Evolutionary conservation across 495 filamentous ascomycete species (phyloP).

Genomic region (Talaromyces ruber): DNA sequence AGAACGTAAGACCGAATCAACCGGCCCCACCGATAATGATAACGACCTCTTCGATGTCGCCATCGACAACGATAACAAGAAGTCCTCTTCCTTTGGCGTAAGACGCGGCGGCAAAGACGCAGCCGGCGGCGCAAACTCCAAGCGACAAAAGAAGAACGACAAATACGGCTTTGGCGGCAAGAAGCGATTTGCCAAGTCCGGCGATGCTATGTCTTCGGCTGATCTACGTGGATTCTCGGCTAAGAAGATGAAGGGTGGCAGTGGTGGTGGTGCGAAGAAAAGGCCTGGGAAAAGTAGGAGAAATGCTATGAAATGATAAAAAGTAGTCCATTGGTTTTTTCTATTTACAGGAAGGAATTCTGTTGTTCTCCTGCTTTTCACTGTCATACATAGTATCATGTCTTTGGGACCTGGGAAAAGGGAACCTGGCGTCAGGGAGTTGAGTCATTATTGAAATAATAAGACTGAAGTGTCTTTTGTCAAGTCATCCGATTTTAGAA

Average conservation of each 20-base stretch:
- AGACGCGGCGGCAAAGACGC: conserved; percentile 17
- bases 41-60: conserved; percentile 91
- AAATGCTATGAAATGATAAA: conserved; percentile 14
- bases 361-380: background rate
- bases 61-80: conserved; percentile 66
- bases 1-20: conserved; percentile 78
- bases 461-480: background rate
- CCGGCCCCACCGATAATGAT: conserved; percentile 54
- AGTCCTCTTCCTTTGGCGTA: conserved; percentile 30
- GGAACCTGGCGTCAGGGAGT: conserved; percentile 2
- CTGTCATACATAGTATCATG: background rate
- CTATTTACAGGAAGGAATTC: background rate
- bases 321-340: background rate
- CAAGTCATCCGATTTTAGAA: background rate
- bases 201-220: conserved; percentile 67
- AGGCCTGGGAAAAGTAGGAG: conserved; percentile 61
- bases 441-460: background rate
- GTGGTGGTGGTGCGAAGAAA: conserved; percentile 23
- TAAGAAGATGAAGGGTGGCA: conserved; percentile 70
- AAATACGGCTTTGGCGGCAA: conserved; percentile 94
- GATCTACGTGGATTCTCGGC: conserved; percentile 71
- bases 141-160: conserved; percentile 85
- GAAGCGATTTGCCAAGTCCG: conserved; percentile 82
- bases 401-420: conserved; percentile 1
- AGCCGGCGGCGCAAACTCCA: conserved; percentile 41